phyloP scores from a whole-genome alignment of 352 stramenopile species.

The Globisporangium barbulae region DNA sequence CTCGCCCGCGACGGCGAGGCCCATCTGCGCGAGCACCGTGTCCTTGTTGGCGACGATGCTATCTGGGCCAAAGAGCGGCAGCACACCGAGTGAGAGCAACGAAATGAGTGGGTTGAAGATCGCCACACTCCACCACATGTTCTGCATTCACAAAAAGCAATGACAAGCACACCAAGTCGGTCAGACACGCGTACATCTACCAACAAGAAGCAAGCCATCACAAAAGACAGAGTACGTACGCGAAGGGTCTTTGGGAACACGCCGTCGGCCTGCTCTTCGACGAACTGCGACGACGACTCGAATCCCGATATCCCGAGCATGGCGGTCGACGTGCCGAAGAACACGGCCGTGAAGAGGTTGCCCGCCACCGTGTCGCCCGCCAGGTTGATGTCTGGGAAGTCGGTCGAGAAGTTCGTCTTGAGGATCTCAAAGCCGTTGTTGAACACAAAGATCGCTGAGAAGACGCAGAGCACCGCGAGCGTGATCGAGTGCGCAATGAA shows the following conservation, averaged over 20 bases:
- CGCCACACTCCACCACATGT: conserved; percentile 93
- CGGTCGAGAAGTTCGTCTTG: conserved; percentile 74
- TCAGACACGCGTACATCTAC: conserved; percentile 6
- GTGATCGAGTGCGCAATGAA: conserved; percentile 90
- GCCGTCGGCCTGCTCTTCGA: conserved; percentile 93
- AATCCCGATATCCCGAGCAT: conserved; percentile 96
- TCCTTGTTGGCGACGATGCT: conserved; percentile 84
- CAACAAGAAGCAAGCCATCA: not conserved
- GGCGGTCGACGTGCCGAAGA: conserved; percentile 90
- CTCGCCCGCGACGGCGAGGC: conserved; percentile 69
- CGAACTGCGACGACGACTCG: conserved; percentile 93
- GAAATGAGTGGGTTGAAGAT: conserved; percentile 95
- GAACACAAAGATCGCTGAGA: conserved; percentile 78
- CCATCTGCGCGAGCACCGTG: conserved; percentile 91
- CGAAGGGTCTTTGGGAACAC: conserved; percentile 93
- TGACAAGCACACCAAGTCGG: conserved; percentile 4
- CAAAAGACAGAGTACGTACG: conserved; percentile 24
- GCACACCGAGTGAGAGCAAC: conserved; percentile 86
- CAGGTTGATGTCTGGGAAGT: conserved; percentile 88
- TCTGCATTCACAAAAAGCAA: conserved; percentile 31
- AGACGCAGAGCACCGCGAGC: conserved; percentile 73
- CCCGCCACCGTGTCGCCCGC: conserved; percentile 72
- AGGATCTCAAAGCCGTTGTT: conserved; percentile 81
- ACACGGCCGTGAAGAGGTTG: conserved; percentile 84
- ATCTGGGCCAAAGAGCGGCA: conserved; percentile 73